Conservation (phyloP, 2,329 filamentous ascomycete species). For the Geosmithia putterillii region DNA sequence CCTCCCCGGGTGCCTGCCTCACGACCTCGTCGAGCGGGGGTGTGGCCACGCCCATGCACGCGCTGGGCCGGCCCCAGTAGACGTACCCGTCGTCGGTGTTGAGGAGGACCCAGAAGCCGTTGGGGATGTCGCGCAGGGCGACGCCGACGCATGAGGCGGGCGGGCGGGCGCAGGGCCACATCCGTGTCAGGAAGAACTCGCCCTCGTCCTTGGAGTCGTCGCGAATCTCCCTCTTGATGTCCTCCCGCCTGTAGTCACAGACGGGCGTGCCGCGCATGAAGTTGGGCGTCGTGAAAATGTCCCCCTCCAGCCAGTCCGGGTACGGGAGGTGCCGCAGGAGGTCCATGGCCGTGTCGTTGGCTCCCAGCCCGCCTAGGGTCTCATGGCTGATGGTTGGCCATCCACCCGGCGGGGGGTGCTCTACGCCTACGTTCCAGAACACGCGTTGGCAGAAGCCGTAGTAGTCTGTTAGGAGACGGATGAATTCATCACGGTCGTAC, state of each 20-base stretch:
- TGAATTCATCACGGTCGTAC: slow-evolving; percentile 4
- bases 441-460: slow-evolving; percentile 7
- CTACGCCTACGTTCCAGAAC: slow-evolving; percentile 4
- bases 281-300: not conserved
- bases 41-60: not conserved
- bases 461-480: slow-evolving; percentile 8
- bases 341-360: slow-evolving; percentile 5
- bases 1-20: not conserved
- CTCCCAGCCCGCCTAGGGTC: slow-evolving; percentile 3
- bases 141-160: slow-evolving; percentile 5
- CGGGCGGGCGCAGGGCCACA: not conserved
- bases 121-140: slow-evolving; percentile 2
- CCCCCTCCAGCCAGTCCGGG: not conserved
- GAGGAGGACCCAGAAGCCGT: slow-evolving; percentile 5
- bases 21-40: not conserved
- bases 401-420: slow-evolving; percentile 3
- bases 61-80: slow-evolving; percentile 4
- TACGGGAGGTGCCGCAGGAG: slow-evolving; percentile 7
- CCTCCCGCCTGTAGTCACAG: slow-evolving; percentile 2
- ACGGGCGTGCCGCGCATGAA: slow-evolving; percentile 2
- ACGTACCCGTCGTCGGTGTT: slow-evolving; percentile 7
- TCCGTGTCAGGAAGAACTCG: no score
- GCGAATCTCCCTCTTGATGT: not conserved
- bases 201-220: not conserved
- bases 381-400: slow-evolving; percentile 6